These are phyloP conservation scores for Kluyveromyces nonfermentans DNA, from an alignment of 805 yeast genomes.

Conservation along the genomic window DNA sequence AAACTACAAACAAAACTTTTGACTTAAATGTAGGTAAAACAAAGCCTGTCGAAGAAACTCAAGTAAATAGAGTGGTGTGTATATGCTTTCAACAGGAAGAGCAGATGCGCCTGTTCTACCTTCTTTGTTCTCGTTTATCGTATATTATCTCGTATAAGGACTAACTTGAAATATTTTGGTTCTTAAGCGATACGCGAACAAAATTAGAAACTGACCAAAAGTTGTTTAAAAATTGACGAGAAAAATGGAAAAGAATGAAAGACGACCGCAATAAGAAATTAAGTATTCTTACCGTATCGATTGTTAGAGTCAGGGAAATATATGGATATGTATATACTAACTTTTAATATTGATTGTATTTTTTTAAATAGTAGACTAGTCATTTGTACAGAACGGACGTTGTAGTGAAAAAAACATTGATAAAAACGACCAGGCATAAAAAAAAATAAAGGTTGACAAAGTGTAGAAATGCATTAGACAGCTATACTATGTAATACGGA, in stretches of 20 bases:
- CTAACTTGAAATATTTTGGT: neutral
- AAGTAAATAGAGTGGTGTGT: neutral
- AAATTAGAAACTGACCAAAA: neutral
- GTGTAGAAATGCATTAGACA: too few relatives aligned
- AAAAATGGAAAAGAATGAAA: neutral
- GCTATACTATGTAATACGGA: too few relatives aligned
- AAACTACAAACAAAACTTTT: neutral
- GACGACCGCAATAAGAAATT: too few relatives aligned
- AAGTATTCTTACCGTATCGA: too few relatives aligned
- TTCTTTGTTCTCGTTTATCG: neutral
- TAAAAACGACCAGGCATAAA: too few relatives aligned
- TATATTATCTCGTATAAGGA: neutral
- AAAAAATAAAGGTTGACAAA: too few relatives aligned
- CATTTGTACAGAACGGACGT: too few relatives aligned
- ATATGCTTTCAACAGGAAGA: neutral
- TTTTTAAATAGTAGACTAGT: too few relatives aligned
- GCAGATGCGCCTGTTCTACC: neutral
- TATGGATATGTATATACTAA: too few relatives aligned
- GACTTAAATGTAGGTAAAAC: neutral
- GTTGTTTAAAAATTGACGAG: neutral
- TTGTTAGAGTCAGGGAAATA: too few relatives aligned
- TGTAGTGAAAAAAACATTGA: too few relatives aligned
- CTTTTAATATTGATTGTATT: too few relatives aligned
- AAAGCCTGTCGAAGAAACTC: neutral
- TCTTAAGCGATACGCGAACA: neutral